Base-by-base conservation (phyloP, 2,329 filamentous ascomycete genomes). In the Drechslera avenae region DNA sequence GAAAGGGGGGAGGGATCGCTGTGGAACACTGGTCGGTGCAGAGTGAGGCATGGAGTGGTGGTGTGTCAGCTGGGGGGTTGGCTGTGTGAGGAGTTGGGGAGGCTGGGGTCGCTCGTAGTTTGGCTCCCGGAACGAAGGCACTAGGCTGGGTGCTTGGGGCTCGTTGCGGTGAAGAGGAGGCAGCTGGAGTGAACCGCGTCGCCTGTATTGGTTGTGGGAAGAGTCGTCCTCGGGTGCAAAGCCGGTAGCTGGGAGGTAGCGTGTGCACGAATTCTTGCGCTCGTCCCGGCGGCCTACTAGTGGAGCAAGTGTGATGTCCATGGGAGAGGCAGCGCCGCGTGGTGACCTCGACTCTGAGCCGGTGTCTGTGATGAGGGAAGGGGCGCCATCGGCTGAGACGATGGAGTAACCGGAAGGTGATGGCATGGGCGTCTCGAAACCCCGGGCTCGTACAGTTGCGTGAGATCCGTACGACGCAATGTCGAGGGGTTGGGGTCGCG, bases 341-440 rank as follows among this genome's bases (percentile, higher is more conserved):
- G 78, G 77, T 39, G 78, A 80, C 40, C 78, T 72, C 3, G 76
- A 75, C 54, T 76, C 73, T 19, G 77, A 79, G 16, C 77, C 78
- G 40, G 68, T 75, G 69, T 94, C 90, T 0, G 89, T 91, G 41
- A 89, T 79, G 56, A 90, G 79, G 1, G 87, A 89, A 5, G 87
- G 87, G 4, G 86, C 83, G 23, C 79, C 78, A 36, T 88, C 86
- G 13, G 81, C 75, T 2, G 87, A 89, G 32, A 82, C 79, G 45
- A 86, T 83, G 2, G 85, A 87, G 59, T 80, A 83, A 43, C 83
- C 79, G 13, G 77, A 79, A 12, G 86, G 86, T 7, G 86, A 89
- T 34, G 83, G 84, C 60, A 88, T 79, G 30, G 86, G 80, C 8
- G 79, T 79, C 50, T 87, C 84, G 54, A 76, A 73, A 36, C 63